Base-by-base conservation (phyloP, 257 asterid species). In the Solanum chmielewskii region DNA sequence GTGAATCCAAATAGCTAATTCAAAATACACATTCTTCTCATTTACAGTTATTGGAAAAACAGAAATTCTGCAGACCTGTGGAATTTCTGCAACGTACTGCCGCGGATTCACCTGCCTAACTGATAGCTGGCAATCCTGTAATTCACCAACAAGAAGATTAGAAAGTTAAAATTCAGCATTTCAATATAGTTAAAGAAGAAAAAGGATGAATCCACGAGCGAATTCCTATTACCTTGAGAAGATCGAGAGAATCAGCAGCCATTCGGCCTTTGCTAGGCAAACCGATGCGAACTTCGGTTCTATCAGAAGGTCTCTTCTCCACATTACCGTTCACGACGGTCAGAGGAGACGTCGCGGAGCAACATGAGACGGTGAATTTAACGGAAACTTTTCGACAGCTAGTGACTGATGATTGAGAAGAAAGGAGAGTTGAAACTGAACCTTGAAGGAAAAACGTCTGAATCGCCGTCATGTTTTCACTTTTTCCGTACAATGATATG, bases 191-290 rank as follows among this genome's bases (percentile, higher is more conserved):
- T 44, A 13, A 44, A 44, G 59, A 8, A 25, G 35, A 41, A 21
- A 76, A 76, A 8, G 14, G 13, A 7, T 3, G 52, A 80, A 47
- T 47, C 18, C 41, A 16, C 68, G 6, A 45, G 33, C 13, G 68
- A 80, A 80, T 29, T 80, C 27, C 18, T 8, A 20, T 90, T 90
- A 97, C 99, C 96, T 93, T 95, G 86, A 97, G 98, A 88, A 97
- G 97, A 86, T 96, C 96, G 39, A 97, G 95, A 85, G 98, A 92
- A 62, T 97, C 99, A 13, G 94, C 60, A 7, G 99, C 99, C 99
- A 97, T 95, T 83, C 99, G 94, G 49, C 99, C 99, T 92, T 97
- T 97, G 87, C 99, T 97, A 56, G 99, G 99, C 93, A 97, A 90
- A 16, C 99, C 99, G n/a, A 97, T 93, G 35, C 99, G 98, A 89